Evolutionary conservation across 2,329 filamentous ascomycete species (phyloP), one percentile per base, ranked within the genome.

Genomic region (Aureobasidium pullulans): DNA sequence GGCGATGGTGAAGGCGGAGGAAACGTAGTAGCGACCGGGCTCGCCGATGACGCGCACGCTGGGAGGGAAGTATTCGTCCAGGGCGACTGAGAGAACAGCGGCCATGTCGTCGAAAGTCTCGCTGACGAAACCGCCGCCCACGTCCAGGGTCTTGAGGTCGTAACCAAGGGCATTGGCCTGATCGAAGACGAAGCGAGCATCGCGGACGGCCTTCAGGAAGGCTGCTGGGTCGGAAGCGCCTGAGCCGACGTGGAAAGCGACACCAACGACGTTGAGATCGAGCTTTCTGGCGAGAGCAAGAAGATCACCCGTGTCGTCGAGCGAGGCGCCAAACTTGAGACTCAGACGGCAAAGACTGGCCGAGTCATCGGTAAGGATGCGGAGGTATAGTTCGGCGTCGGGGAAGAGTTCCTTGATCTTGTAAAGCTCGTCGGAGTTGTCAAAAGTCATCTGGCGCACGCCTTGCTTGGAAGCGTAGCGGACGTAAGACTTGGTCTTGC

Each of bases 401-500:
- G 94, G 93, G 71, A 84, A 96, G 67, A 94, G 84, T 75, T 90
- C 88, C 75, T 95, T 94, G 74, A 96, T 93, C 83, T 99, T 99
- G 84, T 93, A 90, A 56, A 99, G 84, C 81, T 99, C 94, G 73
- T 99, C 94, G 72, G 88, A 85, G 69, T 99, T 99, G 82, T 99
- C 94, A 72, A 99, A 97, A 2, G 94, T 99, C 93, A 99, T 97
- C 81, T 96, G 90, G 78, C 89, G 93, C 72, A 99, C 94, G 66
- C 88, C 88, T 66, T 86, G 81, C 71, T 85, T 83, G 70, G 88
- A 85, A 64, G 95, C 94, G 70, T 92, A 96, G 71, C 92, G 90
- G 63, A 99, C 82, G 75, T 96, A 97, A 49, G 93, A 96, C 79
- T 94, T 96, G 69, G 94, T 99, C 85, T 99, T 99, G 88, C 94